These are phyloP conservation scores for Acer campestre DNA, from an alignment of 345 rosid genomes.

Conservation along the genomic window DNA sequence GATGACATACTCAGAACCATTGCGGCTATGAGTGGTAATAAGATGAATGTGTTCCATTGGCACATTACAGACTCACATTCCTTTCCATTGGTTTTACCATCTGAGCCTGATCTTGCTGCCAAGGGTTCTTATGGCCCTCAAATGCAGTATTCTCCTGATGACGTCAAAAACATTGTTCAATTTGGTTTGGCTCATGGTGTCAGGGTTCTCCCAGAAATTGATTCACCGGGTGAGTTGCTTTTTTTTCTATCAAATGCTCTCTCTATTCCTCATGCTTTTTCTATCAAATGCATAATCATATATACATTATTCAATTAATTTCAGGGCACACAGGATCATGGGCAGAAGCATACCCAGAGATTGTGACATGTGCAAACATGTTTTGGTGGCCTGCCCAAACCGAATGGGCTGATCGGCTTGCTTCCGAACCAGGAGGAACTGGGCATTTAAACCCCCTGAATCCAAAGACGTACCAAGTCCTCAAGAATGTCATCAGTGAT, in stretches of 20 bases:
- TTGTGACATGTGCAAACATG: constrained; percentile 82
- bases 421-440: constrained; percentile 84
- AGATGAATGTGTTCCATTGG: constrained; percentile 93
- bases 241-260: neutral
- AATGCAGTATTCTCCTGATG: constrained; percentile 62
- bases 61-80: constrained; percentile 87
- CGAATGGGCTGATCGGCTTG: constrained; percentile 59
- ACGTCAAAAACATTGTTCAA: constrained; percentile 54
- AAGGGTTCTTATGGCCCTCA: constrained; percentile 70
- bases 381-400: constrained; percentile 76
- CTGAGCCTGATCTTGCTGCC: constrained; percentile 69
- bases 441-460: constrained; percentile 86
- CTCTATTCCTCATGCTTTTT: neutral
- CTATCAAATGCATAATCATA: neutral
- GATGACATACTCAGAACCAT: constrained; percentile 70
- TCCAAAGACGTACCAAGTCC: constrained; percentile 71
- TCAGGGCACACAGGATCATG: constrained; percentile 83
- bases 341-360: constrained; percentile 84
- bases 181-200: constrained; percentile 82
- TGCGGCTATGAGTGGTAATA: constrained; percentile 70
- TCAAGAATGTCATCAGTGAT: constrained; percentile 61
- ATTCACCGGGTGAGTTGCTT: constrained; percentile 70
- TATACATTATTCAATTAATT: no score
- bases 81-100: constrained; percentile 75
- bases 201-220: constrained; percentile 79